A percentile compares a stretch with the other conserved stretches of the same genome.
Evolutionary conservation across 2,329 filamentous ascomycete species (phyloP).

Genomic region (Septoria linicola): DNA sequence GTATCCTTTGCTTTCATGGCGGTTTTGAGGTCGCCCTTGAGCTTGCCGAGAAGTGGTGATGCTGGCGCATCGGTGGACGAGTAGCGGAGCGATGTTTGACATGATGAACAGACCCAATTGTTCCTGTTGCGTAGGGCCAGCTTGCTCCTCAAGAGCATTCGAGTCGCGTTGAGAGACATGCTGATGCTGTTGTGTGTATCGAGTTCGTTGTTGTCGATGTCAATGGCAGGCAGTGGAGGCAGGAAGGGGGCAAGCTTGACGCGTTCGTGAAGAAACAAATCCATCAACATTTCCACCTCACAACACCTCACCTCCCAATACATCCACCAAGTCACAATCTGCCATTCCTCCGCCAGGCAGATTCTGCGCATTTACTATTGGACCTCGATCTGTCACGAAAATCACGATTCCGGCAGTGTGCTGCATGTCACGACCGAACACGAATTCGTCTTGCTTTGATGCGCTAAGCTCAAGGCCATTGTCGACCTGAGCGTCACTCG

Average conservation of each 20-base stretch:
- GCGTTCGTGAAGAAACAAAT: neutral
- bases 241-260: too few relatives aligned
- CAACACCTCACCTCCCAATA: neutral
- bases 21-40: constrained; percentile 49
- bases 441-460: constrained; percentile 1
- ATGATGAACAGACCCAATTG: constrained; percentile 29
- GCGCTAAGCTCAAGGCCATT: constrained; percentile 1
- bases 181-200: constrained; percentile 5
- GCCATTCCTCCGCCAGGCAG: neutral
- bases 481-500: neutral
- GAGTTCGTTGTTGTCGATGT: constrained; percentile 3
- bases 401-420: neutral
- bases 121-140: constrained; percentile 11
- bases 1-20: constrained; percentile 52
- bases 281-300: neutral
- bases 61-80: constrained; percentile 32
- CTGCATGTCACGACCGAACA: constrained; percentile 16
- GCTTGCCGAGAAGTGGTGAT: constrained; percentile 45
- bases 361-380: too few relatives aligned
- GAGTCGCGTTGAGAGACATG: constrained; percentile 24
- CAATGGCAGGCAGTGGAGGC: neutral
- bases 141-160: constrained; percentile 22
- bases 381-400: neutral
- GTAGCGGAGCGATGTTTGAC: constrained; percentile 23
- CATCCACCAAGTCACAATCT: neutral